Conservation (phyloP, 352 stramenopile genomes). For the Blastocystis sp. region DNA sequence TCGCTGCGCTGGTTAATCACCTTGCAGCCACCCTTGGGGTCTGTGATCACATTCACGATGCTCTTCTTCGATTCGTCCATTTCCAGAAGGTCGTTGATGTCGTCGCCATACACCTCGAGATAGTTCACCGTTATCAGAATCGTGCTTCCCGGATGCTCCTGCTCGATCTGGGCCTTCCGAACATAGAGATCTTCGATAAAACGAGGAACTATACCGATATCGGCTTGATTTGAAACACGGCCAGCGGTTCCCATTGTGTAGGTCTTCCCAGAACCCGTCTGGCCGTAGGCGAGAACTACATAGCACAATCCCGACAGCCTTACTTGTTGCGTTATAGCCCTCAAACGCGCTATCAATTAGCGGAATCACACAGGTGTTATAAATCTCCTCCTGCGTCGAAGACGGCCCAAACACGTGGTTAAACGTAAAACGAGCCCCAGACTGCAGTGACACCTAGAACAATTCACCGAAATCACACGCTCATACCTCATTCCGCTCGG, state of each 20-base stretch:
- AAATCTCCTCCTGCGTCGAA: constrained; percentile 74
- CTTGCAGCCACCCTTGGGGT: constrained; percentile 75
- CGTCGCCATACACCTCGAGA: constrained; percentile 97
- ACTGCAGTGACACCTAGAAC: constrained; percentile 68
- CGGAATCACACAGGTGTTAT: constrained; percentile 69
- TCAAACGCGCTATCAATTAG: constrained; percentile 68
- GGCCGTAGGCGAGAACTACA: constrained; percentile 75
- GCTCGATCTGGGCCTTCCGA: constrained; percentile 47
- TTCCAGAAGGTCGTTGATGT: constrained; percentile 85
- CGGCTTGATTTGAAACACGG: constrained; percentile 65
- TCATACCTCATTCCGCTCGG: background rate
- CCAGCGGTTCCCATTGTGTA: constrained; percentile 83
- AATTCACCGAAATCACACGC: background rate
- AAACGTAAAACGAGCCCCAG: constrained; percentile 79
- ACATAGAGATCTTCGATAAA: constrained; percentile 71
- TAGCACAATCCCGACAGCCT: background rate
- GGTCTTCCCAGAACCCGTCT: constrained; percentile 84
- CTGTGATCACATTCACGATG: constrained; percentile 79
- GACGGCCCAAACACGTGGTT: constrained; percentile 75
- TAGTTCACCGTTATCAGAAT: constrained; percentile 85
- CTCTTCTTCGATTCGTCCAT: constrained; percentile 72
- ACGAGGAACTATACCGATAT: constrained; percentile 77
- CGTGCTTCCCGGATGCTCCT: constrained; percentile 66
- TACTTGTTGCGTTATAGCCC: constrained; percentile 59
- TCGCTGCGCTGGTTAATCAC: constrained; percentile 74